Evolutionary conservation across 345 rosid genomes (phyloP).

Genomic region (Populus tremula): DNA sequence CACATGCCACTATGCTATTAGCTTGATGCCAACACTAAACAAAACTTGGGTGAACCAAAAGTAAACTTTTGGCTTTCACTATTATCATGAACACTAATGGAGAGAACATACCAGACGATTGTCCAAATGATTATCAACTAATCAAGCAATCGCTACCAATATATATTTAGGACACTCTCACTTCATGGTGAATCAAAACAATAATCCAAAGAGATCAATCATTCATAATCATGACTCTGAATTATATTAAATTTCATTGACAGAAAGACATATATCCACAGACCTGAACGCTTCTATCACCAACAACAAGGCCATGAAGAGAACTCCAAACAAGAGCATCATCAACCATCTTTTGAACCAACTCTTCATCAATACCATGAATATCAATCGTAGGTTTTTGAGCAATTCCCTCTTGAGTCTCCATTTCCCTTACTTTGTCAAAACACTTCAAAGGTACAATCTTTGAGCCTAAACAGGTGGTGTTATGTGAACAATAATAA

Average conservation of each 20-base stretch:
- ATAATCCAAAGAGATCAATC: not conserved
- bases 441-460: constrained; percentile 36
- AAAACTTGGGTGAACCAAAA: not conserved
- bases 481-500: not conserved
- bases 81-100: not conserved
- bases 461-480: constrained; percentile 12
- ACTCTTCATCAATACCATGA: constrained; percentile 46
- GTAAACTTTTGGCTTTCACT: not conserved
- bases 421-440: constrained; percentile 43
- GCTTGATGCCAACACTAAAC: not conserved
- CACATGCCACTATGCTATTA: not conserved
- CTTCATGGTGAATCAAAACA: not conserved
- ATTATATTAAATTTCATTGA: not conserved
- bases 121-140: not conserved
- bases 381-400: constrained; percentile 42
- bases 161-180: not conserved
- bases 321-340: constrained; percentile 99
- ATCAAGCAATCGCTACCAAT: not conserved
- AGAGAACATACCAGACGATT: not conserved
- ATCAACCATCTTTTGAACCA: constrained; percentile 64
- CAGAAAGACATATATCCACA: not conserved
- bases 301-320: constrained; percentile 91
- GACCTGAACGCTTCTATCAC: constrained; percentile 71
- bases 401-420: constrained; percentile 24
- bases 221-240: not conserved